A percentile compares a stretch with the other conserved stretches of the same genome.
These are phyloP conservation scores for Diplocarpon mali DNA, from an alignment of 2,329 filamentous ascomycete genomes.

Conservation along the genomic window DNA sequence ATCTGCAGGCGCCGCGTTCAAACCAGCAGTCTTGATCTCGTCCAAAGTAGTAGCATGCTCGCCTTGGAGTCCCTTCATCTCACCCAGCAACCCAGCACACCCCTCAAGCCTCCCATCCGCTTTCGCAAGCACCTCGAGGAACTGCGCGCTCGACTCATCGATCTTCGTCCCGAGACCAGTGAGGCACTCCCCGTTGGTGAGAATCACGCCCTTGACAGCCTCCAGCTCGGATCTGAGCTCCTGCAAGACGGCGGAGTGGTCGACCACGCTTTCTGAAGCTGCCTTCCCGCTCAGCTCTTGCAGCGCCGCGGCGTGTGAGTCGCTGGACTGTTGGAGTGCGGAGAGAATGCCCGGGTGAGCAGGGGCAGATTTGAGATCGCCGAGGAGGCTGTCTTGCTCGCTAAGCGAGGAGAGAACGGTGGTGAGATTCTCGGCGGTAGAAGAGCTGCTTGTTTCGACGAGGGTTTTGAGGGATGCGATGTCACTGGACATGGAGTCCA, in stretches of 20 bases:
- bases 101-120: no score
- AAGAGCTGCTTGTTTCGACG: conserved; percentile 12
- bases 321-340: conserved; percentile 19
- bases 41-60: background rate
- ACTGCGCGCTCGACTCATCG: conserved; percentile 3
- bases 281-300: no score
- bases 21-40: background rate
- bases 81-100: no score
- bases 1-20: background rate
- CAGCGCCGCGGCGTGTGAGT: conserved; percentile 12
- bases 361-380: conserved; percentile 15
- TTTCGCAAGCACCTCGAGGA: no score
- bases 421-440: conserved; percentile 12
- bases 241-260: conserved; percentile 9
- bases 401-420: conserved; percentile 15
- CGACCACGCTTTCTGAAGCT: conserved; percentile 1
- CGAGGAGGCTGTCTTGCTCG: conserved; percentile 12
- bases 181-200: conserved; percentile 14
- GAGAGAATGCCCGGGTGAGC: conserved; percentile 15
- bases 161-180: conserved; percentile 17
- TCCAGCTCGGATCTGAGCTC: conserved; percentile 13
- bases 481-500: conserved; percentile 17
- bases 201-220: conserved; percentile 17
- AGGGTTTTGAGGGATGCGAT: conserved; percentile 16
- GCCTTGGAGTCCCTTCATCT: conserved; percentile 10